A percentile compares a stretch with the other conserved stretches of the same genome.
phyloP scores from a whole-genome alignment of 208 protist genomes.

The Trypanosoma platydactyli region DNA sequence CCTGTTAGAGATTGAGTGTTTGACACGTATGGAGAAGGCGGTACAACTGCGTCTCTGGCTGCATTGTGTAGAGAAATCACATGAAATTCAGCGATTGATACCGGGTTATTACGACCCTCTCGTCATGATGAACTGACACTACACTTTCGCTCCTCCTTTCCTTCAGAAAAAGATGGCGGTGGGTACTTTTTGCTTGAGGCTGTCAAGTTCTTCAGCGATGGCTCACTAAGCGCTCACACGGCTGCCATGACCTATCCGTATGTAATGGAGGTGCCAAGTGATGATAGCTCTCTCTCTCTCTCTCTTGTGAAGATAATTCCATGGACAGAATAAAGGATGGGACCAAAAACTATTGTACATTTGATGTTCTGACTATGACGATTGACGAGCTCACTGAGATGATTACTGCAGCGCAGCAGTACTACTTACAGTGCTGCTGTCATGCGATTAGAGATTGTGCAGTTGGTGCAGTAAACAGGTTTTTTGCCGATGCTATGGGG shows the following conservation, averaged over 20 bases:
- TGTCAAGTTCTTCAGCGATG: constrained; percentile 67
- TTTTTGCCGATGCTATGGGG: background rate
- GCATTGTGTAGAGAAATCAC: constrained; percentile 36
- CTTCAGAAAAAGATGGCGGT: constrained; percentile 29
- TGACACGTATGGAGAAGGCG: constrained; percentile 30
- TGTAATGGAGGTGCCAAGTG: constrained; percentile 28
- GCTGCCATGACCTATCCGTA: constrained; percentile 60
- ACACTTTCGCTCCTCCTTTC: constrained; percentile 45
- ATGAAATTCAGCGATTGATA: constrained; percentile 31
- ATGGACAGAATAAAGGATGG: too few relatives aligned
- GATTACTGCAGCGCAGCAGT: constrained; percentile 29
- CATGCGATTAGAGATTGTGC: constrained; percentile 74
- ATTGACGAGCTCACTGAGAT: constrained; percentile 32
- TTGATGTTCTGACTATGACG: constrained; percentile 45
- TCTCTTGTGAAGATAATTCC: too few relatives aligned
- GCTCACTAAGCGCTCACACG: constrained; percentile 59
- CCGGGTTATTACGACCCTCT: constrained; percentile 34
- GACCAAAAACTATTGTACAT: constrained; percentile 29
- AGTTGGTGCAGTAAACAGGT: constrained; percentile 48
- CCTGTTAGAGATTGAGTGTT: constrained; percentile 36
- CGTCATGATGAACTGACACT: constrained; percentile 39
- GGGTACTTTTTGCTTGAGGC: constrained; percentile 49
- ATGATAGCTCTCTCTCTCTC: too few relatives aligned
- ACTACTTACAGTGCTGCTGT: constrained; percentile 43
- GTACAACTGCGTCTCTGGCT: constrained; percentile 46